phyloP scores from a whole-genome alignment of 1,284 basidiomycete genomes.

The Peniophora sp. region DNA sequence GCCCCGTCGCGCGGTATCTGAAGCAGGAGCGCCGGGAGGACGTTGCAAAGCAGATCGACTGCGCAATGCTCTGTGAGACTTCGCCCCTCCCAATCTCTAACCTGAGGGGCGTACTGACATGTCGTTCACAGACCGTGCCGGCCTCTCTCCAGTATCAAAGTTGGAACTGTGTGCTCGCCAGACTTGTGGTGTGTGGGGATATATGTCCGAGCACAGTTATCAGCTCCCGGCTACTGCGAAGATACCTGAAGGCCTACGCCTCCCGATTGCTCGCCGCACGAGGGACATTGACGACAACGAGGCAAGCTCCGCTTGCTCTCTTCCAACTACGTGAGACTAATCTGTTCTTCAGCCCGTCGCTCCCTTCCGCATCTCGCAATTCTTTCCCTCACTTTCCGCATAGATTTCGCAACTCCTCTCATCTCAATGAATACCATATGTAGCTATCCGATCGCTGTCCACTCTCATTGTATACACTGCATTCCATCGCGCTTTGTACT shows the following conservation, averaged over 20 bases:
- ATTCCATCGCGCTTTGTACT: too few relatives aligned
- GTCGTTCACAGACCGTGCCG: conserved; percentile 35
- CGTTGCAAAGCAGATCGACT: conserved; percentile 81
- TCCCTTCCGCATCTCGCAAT: too few relatives aligned
- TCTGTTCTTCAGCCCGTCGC: background rate
- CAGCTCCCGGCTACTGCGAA: conserved; percentile 34
- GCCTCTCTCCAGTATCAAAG: conserved; percentile 44
- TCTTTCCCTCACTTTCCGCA: too few relatives aligned
- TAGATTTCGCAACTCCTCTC: background rate
- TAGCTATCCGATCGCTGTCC: too few relatives aligned
- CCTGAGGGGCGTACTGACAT: background rate
- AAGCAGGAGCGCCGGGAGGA: conserved; percentile 65
- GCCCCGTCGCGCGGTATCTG: conserved; percentile 62
- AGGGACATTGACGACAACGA: conserved; percentile 2
- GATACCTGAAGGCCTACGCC: conserved; percentile 31
- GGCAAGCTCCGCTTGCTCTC: conserved; percentile 1
- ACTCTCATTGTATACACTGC: too few relatives aligned
- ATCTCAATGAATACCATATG: background rate
- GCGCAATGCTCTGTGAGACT: conserved; percentile 70
- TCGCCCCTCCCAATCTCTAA: background rate
- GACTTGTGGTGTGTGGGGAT: conserved; percentile 48
- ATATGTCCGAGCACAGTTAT: conserved; percentile 39
- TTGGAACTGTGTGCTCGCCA: conserved; percentile 57
- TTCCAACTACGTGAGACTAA: conserved; percentile 2
- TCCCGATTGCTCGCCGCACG: conserved; percentile 11